Evolutionary conservation across 2,329 filamentous ascomycete species (phyloP).

Genomic region (Sarocladium kiliense): DNA sequence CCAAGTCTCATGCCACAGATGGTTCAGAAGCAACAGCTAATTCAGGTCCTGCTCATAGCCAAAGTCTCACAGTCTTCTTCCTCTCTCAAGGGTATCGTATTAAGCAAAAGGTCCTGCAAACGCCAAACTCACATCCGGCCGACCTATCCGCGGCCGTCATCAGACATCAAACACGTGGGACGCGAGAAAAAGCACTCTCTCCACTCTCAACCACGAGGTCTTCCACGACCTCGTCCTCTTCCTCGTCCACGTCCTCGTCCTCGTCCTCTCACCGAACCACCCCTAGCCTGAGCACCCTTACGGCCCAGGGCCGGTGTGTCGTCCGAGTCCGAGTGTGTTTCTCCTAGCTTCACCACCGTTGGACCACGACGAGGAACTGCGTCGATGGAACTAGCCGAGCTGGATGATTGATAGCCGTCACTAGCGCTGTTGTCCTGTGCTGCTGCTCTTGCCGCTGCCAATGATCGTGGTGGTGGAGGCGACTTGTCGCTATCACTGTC

Average conservation of each 20-base stretch:
- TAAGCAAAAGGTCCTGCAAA: neutral
- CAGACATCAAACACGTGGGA: too few relatives aligned
- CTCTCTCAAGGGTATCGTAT: neutral
- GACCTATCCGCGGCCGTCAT: too few relatives aligned
- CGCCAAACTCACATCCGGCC: neutral
- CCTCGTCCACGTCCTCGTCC: slow-evolving; percentile 13
- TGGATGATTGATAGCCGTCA: slow-evolving; percentile 5
- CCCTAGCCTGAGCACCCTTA: slow-evolving; percentile 3
- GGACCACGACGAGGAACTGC: neutral
- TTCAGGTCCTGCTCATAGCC: too few relatives aligned
- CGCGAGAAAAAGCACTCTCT: too few relatives aligned
- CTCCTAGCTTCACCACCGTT: neutral
- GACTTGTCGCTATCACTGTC: slow-evolving; percentile 2
- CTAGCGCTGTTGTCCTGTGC: neutral
- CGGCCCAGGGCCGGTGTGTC: neutral
- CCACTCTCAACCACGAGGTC: slow-evolving; percentile 6
- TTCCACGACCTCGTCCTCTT: slow-evolving; percentile 18
- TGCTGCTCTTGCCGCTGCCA: neutral
- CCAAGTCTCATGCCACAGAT: too few relatives aligned
- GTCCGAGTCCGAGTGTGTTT: neutral
- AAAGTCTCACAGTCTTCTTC: too few relatives aligned
- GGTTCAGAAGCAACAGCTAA: too few relatives aligned
- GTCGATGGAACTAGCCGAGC: slow-evolving; percentile 7
- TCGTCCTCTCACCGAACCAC: slow-evolving; percentile 7
- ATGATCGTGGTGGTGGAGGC: slow-evolving; percentile 3